Evolutionary conservation across 2,329 filamentous ascomycete species (phyloP), one percentile per base, ranked within the genome.

Genomic region (Myriangium duriaei): DNA sequence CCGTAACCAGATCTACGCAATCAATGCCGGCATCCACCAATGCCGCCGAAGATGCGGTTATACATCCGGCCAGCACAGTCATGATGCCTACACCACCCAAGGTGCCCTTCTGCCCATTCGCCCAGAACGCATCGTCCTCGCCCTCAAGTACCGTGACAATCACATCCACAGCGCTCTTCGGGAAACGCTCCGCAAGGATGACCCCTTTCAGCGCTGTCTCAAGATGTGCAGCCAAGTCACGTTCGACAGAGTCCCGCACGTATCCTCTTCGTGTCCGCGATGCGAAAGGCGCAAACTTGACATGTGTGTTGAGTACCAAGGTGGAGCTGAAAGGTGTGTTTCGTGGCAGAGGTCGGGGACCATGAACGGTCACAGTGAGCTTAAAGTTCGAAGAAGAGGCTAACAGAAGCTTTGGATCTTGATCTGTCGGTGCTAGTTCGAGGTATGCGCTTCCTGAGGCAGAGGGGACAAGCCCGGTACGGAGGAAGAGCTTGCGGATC

Each of bases 121-220:
- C 74, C 69, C 72, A 75, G 68, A 72, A 76, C 24, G 67, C 65
- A 50, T 88, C 81, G 55, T 95, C 84, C 53, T 96, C 91, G 3
- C 85, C 88, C 62, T 98, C 91, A 12, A 98, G 68, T 34, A 98
- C 77, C 0, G 86, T 95, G 34, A 98, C 76, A 12, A 94, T 79
- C 29, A 98, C 79, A 56, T 98, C 91, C n/a, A 94, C 79, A 31
- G 85, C 87, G 57, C 85, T 94, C 67, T 98, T 98, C n/a, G 91
- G 91, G 84, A 88, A 98, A 41, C 88, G 71, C 56, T 95, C 87
- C 11, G 85, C 86, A 53, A 96, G 88, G 35, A 96, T 77, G 5
- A 85, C 82, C 1, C 88, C 88, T 21, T 86, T 74, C 35, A 98
- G 68, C 16, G 91, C 87, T 11, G 85, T 88, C 59, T 96, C 87